phyloP scores from a whole-genome alignment of 2,329 filamentous ascomycete species.

The Colletotrichum navitas region DNA sequence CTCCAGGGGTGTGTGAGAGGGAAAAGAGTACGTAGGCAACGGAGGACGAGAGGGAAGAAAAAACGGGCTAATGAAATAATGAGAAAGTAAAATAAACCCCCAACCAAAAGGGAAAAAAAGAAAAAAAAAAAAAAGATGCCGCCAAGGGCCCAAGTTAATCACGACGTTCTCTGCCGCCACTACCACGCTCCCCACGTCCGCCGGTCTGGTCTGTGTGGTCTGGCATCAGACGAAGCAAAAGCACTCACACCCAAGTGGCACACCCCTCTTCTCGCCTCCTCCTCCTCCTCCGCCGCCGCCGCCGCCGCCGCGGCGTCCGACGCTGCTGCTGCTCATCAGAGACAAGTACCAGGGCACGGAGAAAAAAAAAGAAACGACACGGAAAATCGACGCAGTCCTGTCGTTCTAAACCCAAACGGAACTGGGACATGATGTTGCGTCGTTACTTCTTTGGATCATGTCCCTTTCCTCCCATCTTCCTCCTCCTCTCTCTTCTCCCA shows the following conservation, averaged over 20 bases:
- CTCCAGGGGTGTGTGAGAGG: slow-evolving; percentile 22
- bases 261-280: slow-evolving; percentile 38
- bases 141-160: slow-evolving; percentile 39
- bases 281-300: slow-evolving; percentile 18
- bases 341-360: slow-evolving; percentile 44
- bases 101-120: slow-evolving; percentile 12
- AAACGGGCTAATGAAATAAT: not conserved
- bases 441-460: slow-evolving; percentile 42
- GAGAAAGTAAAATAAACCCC: slow-evolving; percentile 1
- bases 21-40: slow-evolving; percentile 22
- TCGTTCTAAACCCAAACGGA: slow-evolving; percentile 42
- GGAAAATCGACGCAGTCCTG: slow-evolving; percentile 38
- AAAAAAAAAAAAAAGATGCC: slow-evolving; percentile 16
- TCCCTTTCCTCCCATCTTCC: slow-evolving; percentile 39
- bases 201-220: slow-evolving; percentile 32
- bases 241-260: slow-evolving; percentile 43
- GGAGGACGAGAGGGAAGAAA: not conserved
- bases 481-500: slow-evolving; percentile 33
- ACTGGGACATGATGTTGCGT: slow-evolving; percentile 39
- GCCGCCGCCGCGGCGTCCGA: slow-evolving; percentile 20
- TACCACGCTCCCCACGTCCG: slow-evolving; percentile 39
- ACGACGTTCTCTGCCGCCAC: slow-evolving; percentile 41
- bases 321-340: slow-evolving; percentile 38
- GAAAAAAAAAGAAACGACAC: slow-evolving; percentile 42
- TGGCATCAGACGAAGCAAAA: slow-evolving; percentile 41